Evolutionary conservation across 352 stramenopile species (phyloP).

Genomic region (Globisporangium irregulare): DNA sequence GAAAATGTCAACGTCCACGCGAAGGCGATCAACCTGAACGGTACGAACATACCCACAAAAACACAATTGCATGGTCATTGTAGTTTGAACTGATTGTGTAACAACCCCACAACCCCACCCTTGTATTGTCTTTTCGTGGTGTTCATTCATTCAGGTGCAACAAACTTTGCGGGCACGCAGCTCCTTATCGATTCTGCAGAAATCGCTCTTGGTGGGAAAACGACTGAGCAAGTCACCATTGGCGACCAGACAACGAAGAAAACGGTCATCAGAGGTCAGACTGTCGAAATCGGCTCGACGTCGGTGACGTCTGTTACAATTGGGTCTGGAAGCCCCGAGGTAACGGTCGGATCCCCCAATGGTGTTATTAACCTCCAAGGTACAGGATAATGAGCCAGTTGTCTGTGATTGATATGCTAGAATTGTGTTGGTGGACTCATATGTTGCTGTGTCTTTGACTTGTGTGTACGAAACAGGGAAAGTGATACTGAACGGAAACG

Average conservation of each 20-base stretch:
- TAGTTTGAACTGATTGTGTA: not conserved
- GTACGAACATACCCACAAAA: constrained; percentile 13
- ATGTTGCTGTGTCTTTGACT: not conserved
- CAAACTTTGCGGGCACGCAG: constrained; percentile 23
- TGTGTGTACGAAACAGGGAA: constrained; percentile 24
- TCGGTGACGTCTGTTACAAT: constrained; percentile 28
- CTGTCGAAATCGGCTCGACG: constrained; percentile 23
- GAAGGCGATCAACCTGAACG: constrained; percentile 21
- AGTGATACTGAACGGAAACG: constrained; percentile 56
- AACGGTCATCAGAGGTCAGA: constrained; percentile 17
- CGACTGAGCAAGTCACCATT: constrained; percentile 33
- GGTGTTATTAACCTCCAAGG: constrained; percentile 33
- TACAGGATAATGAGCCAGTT: not conserved
- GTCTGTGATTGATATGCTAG: not conserved
- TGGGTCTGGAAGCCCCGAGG: constrained; percentile 24
- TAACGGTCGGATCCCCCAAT: constrained; percentile 34
- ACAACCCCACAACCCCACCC: not conserved
- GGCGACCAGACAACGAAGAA: constrained; percentile 23
- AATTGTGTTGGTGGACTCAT: not conserved
- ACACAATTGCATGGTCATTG: not conserved
- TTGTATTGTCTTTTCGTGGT: not conserved
- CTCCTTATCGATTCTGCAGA: constrained; percentile 25
- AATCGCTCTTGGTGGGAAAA: constrained; percentile 32
- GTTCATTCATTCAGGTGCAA: constrained; percentile 17
- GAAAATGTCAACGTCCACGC: constrained; percentile 20